phyloP scores from a whole-genome alignment of 257 asterid species.

The Striga asiatica region DNA sequence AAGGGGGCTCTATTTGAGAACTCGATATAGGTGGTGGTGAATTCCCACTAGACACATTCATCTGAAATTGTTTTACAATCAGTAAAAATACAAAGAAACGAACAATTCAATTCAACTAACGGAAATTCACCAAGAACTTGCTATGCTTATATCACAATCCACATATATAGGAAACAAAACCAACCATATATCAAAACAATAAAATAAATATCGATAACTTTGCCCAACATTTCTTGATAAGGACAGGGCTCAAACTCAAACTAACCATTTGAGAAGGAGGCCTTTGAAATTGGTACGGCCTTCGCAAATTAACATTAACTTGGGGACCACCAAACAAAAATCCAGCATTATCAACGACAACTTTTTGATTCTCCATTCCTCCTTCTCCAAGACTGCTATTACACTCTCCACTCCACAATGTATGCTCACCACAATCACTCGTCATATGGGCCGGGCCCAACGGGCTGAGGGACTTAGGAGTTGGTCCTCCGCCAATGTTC shows the following conservation, averaged over 20 bases:
- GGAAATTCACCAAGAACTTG: neutral
- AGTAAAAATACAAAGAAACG: no score
- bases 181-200: no score
- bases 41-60: constrained; percentile 38
- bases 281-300: constrained; percentile 34
- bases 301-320: constrained; percentile 13
- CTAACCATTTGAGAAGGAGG: constrained; percentile 44
- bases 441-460: constrained; percentile 23
- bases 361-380: neutral
- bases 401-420: constrained; percentile 29
- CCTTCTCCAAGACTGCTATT: constrained; percentile 15
- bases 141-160: no score
- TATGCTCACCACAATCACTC: constrained; percentile 30
- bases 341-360: constrained; percentile 17
- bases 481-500: no score
- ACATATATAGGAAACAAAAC: no score
- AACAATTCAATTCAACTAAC: neutral
- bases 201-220: no score
- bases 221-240: no score
- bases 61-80: constrained; percentile 25
- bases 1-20: constrained; percentile 75
- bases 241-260: no score
- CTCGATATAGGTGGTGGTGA: constrained; percentile 30
- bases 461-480: no score
- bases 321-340: constrained; percentile 15